Base-by-base conservation (phyloP, 176 grass and related monocot species). In the Raddia distichophylla region DNA sequence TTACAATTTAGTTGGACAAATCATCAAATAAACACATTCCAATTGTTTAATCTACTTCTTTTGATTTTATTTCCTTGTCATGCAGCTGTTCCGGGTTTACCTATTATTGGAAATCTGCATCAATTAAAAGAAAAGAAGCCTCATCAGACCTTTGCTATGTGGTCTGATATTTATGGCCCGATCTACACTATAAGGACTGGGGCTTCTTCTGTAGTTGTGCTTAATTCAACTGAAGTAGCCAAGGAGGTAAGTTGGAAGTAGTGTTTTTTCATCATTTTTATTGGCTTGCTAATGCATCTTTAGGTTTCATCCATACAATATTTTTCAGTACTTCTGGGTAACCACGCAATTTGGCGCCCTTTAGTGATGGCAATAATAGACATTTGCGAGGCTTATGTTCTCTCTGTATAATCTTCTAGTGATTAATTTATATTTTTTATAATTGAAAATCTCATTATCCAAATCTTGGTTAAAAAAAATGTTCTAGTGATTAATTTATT, bases 91-190 rank as follows among this genome's bases (percentile, higher is more conserved):
- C 90, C 90, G 86, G 95, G 92, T 56, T 75, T 89, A 73, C 95
- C 92, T 54, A 71, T 98, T 69, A 77, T 93, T 82, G 95, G 95
- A 37, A 98, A 98, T 82, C 60, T 98, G 77, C 87, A 74, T 53
- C 92, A 98, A 73, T 35, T 95, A 50, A 98, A 95, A 84, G 92
- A 95, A 62, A 98, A 93, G 68, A 98, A 93, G 43, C 92, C 95
- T n/a, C 86, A 95, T 48, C 73, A 76, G 42, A 91, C 92, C 4
- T 98, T 98, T 81, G 69, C 88, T 35, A 93, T 88, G 77, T 95
- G 92, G 95, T 85, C 90, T 13, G 82, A 95, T 74, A 73, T 56
- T 84, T 93, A 89, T 80, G 95, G 95, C 46, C 84, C 92, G 52
- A 91, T 98, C 48, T 98, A 98, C 81, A 85, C 86, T 46, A 90